Base-by-base conservation (phyloP, 306 rosid species). In the Hippophae gyantsensis region DNA sequence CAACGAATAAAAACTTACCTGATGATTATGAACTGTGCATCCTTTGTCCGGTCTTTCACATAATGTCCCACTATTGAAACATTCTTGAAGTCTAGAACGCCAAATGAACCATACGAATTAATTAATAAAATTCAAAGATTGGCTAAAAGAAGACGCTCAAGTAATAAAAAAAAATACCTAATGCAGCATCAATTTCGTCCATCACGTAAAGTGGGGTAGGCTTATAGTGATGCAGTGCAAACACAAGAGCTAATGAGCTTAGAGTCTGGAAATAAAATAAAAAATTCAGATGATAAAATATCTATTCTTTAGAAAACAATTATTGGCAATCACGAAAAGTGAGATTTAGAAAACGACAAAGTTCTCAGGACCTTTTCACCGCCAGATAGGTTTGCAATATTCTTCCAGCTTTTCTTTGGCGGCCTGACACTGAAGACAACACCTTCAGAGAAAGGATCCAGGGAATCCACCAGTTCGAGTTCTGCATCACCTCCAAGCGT, bases 401-500 rank as follows among this genome's bases (percentile, higher is more conserved):
- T 85, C 82, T 92, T 92, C 98, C 98, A 92, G 73, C 98, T 92
- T 84, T 87, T 92, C 83, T 87, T 87, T 42, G 98, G 98, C 8
- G 98, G 98, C 65, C 98, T 80, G 63, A 92, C 96, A 61, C 98
- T 92, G 77, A 87, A 92, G 62, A 92, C 96, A 64, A 87, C 98
- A 53, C 98, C 98, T 82, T 92, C 98, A 42, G 98, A 83, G 81
- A 92, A 92, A 40, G 98, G 98, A 78, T 92, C 98, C 78, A 92
- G 69, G 69, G 98, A 87, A 77, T 92, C 98, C 54, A 92, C 96
- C 54, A 87, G 87, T 76, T 92, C 98, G 9, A 92, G 96, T 67
- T 92, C 98, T 25, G 98, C 98, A 73, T 92, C 98, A 45, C 96
- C 98, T 76, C 98, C 98, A 27, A 92, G 95, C 7, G 98, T 92